Base-by-base conservation (phyloP, 2,329 filamentous ascomycete genomes). In the Cyphellophora attinorum region DNA sequence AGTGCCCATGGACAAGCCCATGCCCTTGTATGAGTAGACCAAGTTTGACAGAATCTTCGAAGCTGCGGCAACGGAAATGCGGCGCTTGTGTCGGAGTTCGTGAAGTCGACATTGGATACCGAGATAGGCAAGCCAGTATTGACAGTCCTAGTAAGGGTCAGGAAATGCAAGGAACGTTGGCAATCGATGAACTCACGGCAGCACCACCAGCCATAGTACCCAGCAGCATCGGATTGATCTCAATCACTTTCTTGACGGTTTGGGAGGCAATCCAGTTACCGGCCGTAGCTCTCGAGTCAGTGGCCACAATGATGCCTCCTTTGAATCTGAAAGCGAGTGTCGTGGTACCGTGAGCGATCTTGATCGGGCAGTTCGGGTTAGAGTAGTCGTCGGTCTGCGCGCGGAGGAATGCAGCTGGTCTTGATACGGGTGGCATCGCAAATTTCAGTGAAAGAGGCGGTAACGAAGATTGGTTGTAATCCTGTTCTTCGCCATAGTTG, bases 241-340 rank as follows among this genome's bases (percentile, higher is more conserved):
- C 86, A 57, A 98, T 96, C 51, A 98, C 91, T 74, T 98, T 98
- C 79, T 98, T 98, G 57, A 98, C 91, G 35, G 91, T 98, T 73
- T 98, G 91, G 66, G 85, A 93, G 48, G 91, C 91, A 64, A 98
- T 98, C 91, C 91, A 98, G 75, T 91, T 93, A 55, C 91, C 91
- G 18, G 91, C 89, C 31, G 91, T 94, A 41, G 91, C 91, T 66
- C 91, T 79, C 41, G 91, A 98, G 67, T 98, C 91, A 40, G 91
- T 98, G 35, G 89, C 89, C 34, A 98, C 89, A 57, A 98, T 93
- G 65, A 98, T 96, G 58, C 91, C 91, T 54, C 88, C 88, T 67
- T 96, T 79, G 74, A 96, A 98, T 58, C 89, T 80, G 74, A 98
- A 98, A 45, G 88, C 89, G 43, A 98, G 79, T 34, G 91, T 98